Base-by-base conservation (phyloP, 75 land plant species). In the Pseudotsuga menziesii region DNA sequence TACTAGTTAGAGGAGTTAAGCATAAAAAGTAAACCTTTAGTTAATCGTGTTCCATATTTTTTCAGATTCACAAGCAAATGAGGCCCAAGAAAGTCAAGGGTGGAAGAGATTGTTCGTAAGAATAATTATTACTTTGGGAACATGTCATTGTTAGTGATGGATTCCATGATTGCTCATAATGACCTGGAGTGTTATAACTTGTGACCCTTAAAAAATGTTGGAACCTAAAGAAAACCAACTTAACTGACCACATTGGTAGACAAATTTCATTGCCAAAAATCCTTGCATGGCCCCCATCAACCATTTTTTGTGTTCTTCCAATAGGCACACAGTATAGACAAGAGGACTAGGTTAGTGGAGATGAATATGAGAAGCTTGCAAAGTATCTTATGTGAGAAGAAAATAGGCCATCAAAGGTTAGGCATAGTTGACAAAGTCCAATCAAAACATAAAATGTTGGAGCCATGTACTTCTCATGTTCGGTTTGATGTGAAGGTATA, bases 81-180 rank as follows among this genome's bases (percentile, higher is more conserved):
- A 55, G 56, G 35, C 73, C n/a, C n/a, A n/a, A n/a, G n/a, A 57
- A 25, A 72, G 11, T 39, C 58, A 74, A 57, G 58, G 23, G 16
- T 44, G 15, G 57, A 55, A 60, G 55, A n/a, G 2, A 26, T 13
- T 11, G 39, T 56, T 56, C 16, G 13, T 27, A 44, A 39, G 41
- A 32, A 29, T 17, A 54, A 75, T 66, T 76, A 81, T 11, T 19
- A 15, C 0, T 55, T 64, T 5, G 87, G 87, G 57, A 82, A 58
- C 20, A 75, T 82, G 27, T 78, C 87, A 13, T 54, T 75, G 15
- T 61, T 85, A 16, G 63, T 83, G 23, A 22, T 85, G 70, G 80
- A 84, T 54, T 77, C 84, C 54, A 62, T 78, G 8, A 84, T 82
- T 39, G 78, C 86, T 15, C 83, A 85, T 73, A 62, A 85, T 44